Percentiles rank a stretch among this genome's conserved stretches.
Evolutionary conservation across 2,329 filamentous ascomycete species (phyloP).

Genomic region (Colletotrichum caudatum): DNA sequence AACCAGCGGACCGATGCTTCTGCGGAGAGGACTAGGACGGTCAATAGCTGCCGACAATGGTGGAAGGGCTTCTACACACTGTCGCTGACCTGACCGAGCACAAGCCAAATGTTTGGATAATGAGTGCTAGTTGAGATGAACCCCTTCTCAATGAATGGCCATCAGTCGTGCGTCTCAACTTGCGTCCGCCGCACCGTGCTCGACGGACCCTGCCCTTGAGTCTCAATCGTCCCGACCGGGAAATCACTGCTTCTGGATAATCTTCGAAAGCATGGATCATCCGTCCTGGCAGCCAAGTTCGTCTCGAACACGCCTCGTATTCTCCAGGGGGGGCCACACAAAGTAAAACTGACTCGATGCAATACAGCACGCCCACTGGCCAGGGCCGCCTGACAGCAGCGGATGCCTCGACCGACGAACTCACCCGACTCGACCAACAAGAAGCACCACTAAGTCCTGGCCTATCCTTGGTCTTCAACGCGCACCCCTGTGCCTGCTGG

Average conservation of each 20-base stretch:
- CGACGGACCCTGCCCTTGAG: slow-evolving; percentile 31
- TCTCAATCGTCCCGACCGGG: slow-evolving; percentile 32
- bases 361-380: slow-evolving; percentile 33
- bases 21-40: no score
- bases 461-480: slow-evolving; percentile 23
- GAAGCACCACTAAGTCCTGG: slow-evolving; percentile 22
- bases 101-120: slow-evolving; percentile 30
- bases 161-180: slow-evolving; percentile 7
- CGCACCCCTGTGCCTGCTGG: slow-evolving; percentile 18
- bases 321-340: slow-evolving; percentile 25
- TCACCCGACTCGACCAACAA: slow-evolving; percentile 39
- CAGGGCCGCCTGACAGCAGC: slow-evolving; percentile 38
- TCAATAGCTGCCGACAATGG: background rate
- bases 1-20: background rate
- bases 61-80: slow-evolving; percentile 2
- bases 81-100: slow-evolving; percentile 10
- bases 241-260: slow-evolving; percentile 35
- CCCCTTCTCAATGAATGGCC: slow-evolving; percentile 16
- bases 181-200: slow-evolving; percentile 17
- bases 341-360: slow-evolving; percentile 40
- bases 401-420: slow-evolving; percentile 40
- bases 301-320: slow-evolving; percentile 39
- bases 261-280: slow-evolving; percentile 36
- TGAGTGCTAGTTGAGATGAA: slow-evolving; percentile 29
- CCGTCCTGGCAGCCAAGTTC: slow-evolving; percentile 33